A percentile compares a stretch with the other conserved stretches of the same genome.
phyloP scores from a whole-genome alignment of 345 rosid species.

The Citrus reticulata region DNA sequence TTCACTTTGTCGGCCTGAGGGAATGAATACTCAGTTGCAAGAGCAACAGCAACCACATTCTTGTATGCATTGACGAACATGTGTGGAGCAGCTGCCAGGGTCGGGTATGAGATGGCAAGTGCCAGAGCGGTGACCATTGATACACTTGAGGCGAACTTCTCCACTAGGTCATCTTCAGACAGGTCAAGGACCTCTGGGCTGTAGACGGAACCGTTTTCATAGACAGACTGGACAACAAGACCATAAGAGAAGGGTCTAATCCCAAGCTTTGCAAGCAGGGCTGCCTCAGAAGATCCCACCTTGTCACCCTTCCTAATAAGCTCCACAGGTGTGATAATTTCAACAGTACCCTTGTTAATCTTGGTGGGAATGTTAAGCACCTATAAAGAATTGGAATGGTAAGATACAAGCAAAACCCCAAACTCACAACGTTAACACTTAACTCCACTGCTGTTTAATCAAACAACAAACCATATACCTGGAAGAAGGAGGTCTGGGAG shows the following conservation, averaged over 20 bases:
- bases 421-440: background rate
- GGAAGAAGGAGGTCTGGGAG: constrained; percentile 96
- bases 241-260: constrained; percentile 95
- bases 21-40: constrained; percentile 70
- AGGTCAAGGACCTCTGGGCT: constrained; percentile 84
- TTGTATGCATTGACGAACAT: constrained; percentile 92
- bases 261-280: constrained; percentile 82
- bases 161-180: constrained; percentile 74
- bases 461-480: constrained; percentile 32
- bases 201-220: constrained; percentile 85
- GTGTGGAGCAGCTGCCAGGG: constrained; percentile 85
- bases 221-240: constrained; percentile 64
- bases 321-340: constrained; percentile 91
- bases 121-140: constrained; percentile 68
- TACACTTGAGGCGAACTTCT: constrained; percentile 75
- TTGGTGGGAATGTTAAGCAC: constrained; percentile 95
- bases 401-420: background rate
- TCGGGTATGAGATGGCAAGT: constrained; percentile 80
- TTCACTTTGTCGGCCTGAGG: constrained; percentile 84
- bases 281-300: constrained; percentile 97
- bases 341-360: constrained; percentile 99
- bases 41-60: constrained; percentile 65
- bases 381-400: constrained; percentile 8
- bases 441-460: background rate
- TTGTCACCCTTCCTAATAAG: constrained; percentile 95